These are phyloP conservation scores for Morella rubra DNA, from an alignment of 306 rosid genomes.

Conservation along the genomic window DNA sequence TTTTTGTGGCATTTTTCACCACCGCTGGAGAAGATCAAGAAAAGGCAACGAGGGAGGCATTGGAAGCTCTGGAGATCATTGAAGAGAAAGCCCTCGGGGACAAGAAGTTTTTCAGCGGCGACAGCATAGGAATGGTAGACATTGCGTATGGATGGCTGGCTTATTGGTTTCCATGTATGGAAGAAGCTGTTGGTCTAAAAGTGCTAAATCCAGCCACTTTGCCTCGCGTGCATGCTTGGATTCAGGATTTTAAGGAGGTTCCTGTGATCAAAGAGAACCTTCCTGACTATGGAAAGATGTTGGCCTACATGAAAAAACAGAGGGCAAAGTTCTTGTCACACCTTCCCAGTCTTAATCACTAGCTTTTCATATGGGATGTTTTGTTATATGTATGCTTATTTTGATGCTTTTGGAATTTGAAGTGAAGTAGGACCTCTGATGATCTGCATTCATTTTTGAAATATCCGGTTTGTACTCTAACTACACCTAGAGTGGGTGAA, in stretches of 20 bases:
- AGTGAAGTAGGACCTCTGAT: no score
- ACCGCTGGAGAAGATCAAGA: conserved; percentile 31
- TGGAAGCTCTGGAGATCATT: conserved; percentile 23
- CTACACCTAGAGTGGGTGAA: no score
- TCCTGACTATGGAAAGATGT: conserved; percentile 27
- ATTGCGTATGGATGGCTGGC: conserved; percentile 37
- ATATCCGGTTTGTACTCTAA: no score
- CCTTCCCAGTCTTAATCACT: not conserved
- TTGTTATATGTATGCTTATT: no score
- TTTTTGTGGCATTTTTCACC: conserved; percentile 15
- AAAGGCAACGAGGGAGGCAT: conserved; percentile 25
- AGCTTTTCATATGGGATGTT: not conserved
- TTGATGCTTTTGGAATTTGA: no score
- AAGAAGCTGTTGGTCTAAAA: conserved; percentile 38
- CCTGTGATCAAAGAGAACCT: conserved; percentile 44
- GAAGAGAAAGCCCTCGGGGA: conserved; percentile 41
- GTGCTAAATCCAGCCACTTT: conserved; percentile 24
- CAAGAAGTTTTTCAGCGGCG: conserved; percentile 45
- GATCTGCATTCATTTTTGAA: no score
- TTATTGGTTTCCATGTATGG: conserved; percentile 43
- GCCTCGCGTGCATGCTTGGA: conserved; percentile 48
- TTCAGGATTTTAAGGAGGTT: conserved; percentile 35
- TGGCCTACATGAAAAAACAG: not conserved
- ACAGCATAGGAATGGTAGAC: conserved; percentile 41
- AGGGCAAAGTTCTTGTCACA: not conserved